These are phyloP conservation scores for Zygnema cylindricum DNA, from an alignment of 139 green algal genomes.

Conservation along the genomic window DNA sequence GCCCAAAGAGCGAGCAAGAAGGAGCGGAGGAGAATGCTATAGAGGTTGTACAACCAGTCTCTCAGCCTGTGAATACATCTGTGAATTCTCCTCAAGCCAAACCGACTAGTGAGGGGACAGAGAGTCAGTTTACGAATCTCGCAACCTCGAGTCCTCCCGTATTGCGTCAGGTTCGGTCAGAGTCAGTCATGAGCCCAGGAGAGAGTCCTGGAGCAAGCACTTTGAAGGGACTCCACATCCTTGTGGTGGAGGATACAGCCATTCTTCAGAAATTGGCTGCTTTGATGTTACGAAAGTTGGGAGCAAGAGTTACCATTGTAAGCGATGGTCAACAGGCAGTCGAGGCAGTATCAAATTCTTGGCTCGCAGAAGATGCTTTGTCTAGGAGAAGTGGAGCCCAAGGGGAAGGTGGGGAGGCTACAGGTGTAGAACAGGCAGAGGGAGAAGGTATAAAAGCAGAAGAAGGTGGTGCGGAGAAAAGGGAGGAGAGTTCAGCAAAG, in stretches of 20 bases:
- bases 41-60: too few relatives aligned
- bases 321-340: constrained; percentile 51
- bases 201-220: constrained; percentile 7
- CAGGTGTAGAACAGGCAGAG: neutral
- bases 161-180: neutral
- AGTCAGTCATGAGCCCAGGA: neutral
- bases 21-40: too few relatives aligned
- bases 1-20: neutral
- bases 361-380: constrained; percentile 16
- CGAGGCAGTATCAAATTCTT: constrained; percentile 27
- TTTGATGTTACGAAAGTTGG: constrained; percentile 48
- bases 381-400: neutral
- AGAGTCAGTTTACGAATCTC: neutral
- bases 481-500: neutral
- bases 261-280: constrained; percentile 36
- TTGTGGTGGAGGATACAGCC: constrained; percentile 54
- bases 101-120: neutral
- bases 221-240: constrained; percentile 38
- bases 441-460: neutral
- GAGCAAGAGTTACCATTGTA: constrained; percentile 42
- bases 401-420: constrained; percentile 14
- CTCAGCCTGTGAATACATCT: too few relatives aligned
- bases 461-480: neutral
- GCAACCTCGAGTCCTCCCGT: neutral
- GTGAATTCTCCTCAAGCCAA: too few relatives aligned